A percentile compares a stretch with the other conserved stretches of the same genome.
phyloP scores from a whole-genome alignment of 345 rosid genomes.

The Eucalyptus cloeziana region DNA sequence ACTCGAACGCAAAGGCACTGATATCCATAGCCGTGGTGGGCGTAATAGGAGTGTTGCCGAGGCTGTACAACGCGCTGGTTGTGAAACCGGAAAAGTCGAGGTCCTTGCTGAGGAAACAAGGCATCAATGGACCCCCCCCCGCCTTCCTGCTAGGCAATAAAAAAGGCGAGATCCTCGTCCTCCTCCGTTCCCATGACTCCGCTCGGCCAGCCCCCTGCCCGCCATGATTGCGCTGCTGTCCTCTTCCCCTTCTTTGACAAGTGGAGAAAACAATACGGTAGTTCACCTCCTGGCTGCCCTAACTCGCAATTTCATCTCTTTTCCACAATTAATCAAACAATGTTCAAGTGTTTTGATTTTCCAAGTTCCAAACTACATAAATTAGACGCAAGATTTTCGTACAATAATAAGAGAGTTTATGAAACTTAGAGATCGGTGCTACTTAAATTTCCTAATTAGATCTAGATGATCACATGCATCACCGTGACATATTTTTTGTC shows the following conservation, averaged over 20 bases:
- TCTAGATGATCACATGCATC: background rate
- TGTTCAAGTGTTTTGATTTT: background rate
- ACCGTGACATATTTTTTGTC: too few species aligned
- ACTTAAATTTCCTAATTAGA: background rate
- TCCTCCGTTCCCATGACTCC: background rate
- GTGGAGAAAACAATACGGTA: constrained; percentile 28
- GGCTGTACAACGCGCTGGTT: too few species aligned
- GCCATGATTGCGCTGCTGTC: constrained; percentile 12
- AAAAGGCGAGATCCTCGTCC: background rate
- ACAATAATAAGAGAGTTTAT: background rate
- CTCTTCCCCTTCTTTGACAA: constrained; percentile 18
- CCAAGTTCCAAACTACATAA: background rate
- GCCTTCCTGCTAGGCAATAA: too few species aligned
- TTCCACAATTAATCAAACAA: background rate
- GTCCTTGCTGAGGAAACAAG: too few species aligned
- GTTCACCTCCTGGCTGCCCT: background rate
- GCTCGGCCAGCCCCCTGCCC: background rate
- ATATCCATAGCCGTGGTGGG: too few species aligned
- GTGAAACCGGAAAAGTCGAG: too few species aligned
- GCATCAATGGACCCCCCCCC: too few species aligned
- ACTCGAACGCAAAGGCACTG: too few species aligned
- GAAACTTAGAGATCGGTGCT: background rate
- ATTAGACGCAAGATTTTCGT: background rate
- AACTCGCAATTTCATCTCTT: background rate
- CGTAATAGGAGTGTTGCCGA: too few species aligned